phyloP scores from a whole-genome alignment of 768 basidiomycete species.

The Termitomyces sp. region DNA sequence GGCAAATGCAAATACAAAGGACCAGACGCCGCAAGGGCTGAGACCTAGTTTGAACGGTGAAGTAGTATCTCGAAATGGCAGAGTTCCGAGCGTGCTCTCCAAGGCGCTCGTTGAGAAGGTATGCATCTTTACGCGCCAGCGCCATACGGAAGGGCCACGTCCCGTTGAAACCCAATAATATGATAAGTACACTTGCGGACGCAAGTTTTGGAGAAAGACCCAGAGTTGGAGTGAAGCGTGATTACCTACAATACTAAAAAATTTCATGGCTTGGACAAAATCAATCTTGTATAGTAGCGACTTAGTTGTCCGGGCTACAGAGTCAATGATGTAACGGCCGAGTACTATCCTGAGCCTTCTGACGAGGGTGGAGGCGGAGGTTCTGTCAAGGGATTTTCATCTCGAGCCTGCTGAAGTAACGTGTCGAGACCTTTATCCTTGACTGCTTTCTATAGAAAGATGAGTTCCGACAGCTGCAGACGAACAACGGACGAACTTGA shows the following conservation, averaged over 20 bases:
- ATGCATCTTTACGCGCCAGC: too few relatives aligned
- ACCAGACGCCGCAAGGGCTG: background rate
- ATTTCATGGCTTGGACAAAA: background rate
- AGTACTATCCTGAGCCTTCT: constrained; percentile 1
- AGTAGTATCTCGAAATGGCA: background rate
- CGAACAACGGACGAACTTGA: constrained; percentile 48
- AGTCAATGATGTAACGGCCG: background rate
- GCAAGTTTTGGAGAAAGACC: background rate
- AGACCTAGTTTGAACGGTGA: background rate
- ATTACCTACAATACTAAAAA: background rate
- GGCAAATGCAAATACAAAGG: background rate
- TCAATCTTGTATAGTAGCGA: background rate
- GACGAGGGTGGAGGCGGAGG: constrained; percentile 37
- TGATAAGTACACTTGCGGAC: background rate
- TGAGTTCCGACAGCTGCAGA: background rate
- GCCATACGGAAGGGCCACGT: too few relatives aligned
- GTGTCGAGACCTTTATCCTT: constrained; percentile 72
- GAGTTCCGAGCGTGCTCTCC: too few relatives aligned
- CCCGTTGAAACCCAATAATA: too few relatives aligned
- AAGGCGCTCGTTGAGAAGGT: too few relatives aligned
- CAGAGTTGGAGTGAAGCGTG: background rate
- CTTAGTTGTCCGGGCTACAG: background rate
- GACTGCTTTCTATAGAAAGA: constrained; percentile 57
- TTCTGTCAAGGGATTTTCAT: constrained; percentile 71
- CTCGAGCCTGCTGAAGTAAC: constrained; percentile 72